Evolutionary conservation across 169 alveolate genomes (phyloP), one percentile per base, ranked within the genome.

Genomic region (Cryptosporidium ubiquitum): DNA sequence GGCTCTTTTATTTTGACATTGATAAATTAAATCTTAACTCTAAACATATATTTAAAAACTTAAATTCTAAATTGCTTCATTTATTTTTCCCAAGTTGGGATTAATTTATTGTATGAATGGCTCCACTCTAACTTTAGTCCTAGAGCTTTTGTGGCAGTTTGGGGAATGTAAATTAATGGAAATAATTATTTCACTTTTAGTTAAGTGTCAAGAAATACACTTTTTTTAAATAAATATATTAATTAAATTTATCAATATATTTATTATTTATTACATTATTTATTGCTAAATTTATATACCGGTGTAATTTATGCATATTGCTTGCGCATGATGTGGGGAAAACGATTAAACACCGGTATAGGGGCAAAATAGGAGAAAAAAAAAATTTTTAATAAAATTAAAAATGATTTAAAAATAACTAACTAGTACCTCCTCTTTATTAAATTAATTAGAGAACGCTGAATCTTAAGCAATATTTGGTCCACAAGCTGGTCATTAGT

Each of bases 381-480:
- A 12, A 9, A 23, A 20, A n/a, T 55, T 1, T 55, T 7, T 55
- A 0, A 20, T 55, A 55, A 52, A 55, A 55, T 42, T 70, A 33
- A 23, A 47, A 20, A 12, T 47, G 12, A 2, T 57, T 33, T 7
- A 37, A 58, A 73, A 26, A 26, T 3, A 70, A 12, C 69, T 49
- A 68, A 26, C 47, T 55, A 49, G 26, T 23, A 37, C 4, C 39
- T 73, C 23, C 39, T 73, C 35, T 73, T 73, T 10, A 73, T 37
- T 35, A 73, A 18, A 35, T 73, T 73, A 4, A 58, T 20, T 16
- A 73, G 57, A 16, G 85, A 73, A 31, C 85, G 71, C 47, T 73
- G 61, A 37, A 73, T 33, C 49, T 73, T 73, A 29, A 58, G 51
- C 33, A 51, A 12, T 26, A 73, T 73, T 37, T 73, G 69, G 49